Conservation (phyloP, 2,329 filamentous ascomycete species). For the Dryadomyces quercus-mongolicae region DNA sequence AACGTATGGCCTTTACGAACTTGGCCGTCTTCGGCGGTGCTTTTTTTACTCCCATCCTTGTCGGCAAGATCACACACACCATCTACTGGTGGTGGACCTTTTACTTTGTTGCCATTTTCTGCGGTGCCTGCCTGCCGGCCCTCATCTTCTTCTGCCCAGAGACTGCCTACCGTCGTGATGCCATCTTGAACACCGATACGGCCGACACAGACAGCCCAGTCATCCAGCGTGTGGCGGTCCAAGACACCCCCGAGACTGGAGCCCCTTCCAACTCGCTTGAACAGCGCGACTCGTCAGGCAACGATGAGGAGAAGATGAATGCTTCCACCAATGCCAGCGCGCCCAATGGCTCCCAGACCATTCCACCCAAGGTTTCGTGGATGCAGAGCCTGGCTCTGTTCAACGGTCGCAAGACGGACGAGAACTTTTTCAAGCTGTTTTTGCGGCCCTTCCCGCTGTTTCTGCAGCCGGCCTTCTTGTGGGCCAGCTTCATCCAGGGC, state of each 20-base stretch:
- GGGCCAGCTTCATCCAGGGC: constrained; percentile 70
- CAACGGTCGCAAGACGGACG: constrained; percentile 71
- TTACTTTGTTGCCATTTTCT: constrained; percentile 78
- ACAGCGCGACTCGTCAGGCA: constrained; percentile 6
- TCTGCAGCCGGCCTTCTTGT: constrained; percentile 73
- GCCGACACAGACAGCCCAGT: constrained; percentile 17
- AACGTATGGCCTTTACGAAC: constrained; percentile 72
- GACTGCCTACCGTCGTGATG: constrained; percentile 61
- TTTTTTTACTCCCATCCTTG: constrained; percentile 71
- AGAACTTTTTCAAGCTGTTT: constrained; percentile 53
- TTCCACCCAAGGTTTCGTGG: constrained; percentile 44
- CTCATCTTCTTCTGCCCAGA: constrained; percentile 75
- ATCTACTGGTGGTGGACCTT: constrained; percentile 85
- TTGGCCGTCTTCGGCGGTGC: constrained; percentile 44
- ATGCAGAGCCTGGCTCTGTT: constrained; percentile 53
- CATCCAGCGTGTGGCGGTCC: not conserved
- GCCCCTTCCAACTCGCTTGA: not conserved
- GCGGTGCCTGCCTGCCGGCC: constrained; percentile 54
- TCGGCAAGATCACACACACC: constrained; percentile 67
- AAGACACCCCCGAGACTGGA: not conserved
- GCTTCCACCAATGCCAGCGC: not conserved
- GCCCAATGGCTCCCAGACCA: constrained; percentile 2
- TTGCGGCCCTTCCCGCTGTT: constrained; percentile 74
- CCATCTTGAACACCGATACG: constrained; percentile 58
- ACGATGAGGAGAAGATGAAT: constrained; percentile 7